phyloP scores from a whole-genome alignment of 257 asterid species.

The Ligustrum vulgare region DNA sequence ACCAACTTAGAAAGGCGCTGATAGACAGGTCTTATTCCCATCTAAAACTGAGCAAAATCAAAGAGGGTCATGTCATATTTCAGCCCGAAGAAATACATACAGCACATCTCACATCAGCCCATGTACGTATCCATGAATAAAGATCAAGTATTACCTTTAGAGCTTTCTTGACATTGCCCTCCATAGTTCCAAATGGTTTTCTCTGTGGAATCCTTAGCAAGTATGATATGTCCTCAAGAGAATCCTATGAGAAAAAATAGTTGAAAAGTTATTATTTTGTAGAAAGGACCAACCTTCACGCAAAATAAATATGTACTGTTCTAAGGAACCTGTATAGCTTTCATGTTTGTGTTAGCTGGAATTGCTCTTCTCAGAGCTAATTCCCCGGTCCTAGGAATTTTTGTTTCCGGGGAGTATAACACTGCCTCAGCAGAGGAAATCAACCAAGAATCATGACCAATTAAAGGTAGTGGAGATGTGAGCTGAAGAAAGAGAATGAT shows the following conservation, averaged over 20 bases:
- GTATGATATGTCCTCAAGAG: conserved; percentile 93
- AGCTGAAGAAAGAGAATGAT: conserved; percentile 59
- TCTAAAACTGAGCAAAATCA: conserved; percentile 8
- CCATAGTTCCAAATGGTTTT: conserved; percentile 98
- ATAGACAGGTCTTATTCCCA: conserved; percentile 1
- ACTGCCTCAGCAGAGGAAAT: conserved; percentile 83
- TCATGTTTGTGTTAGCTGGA: conserved; percentile 94
- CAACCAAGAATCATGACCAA: conserved; percentile 39
- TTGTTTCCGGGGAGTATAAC: conserved; percentile 93
- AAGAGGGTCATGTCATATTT: conserved; percentile 8
- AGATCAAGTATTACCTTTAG: conserved; percentile 57
- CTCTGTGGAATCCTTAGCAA: conserved; percentile 97
- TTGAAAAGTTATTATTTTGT: neutral
- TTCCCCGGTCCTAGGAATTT: conserved; percentile 95
- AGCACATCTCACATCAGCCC: conserved; percentile 6
- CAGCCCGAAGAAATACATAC: neutral
- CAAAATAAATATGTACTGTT: neutral
- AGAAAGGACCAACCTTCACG: neutral
- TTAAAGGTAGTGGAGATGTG: conserved; percentile 60
- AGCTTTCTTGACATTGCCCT: conserved; percentile 92
- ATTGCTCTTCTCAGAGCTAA: conserved; percentile 95
- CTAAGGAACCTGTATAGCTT: conserved; percentile 75
- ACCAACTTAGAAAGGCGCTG: neutral
- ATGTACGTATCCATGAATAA: conserved; percentile 9
- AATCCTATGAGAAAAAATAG: conserved; percentile 47